Evolutionary conservation across 2,329 filamentous ascomycete species (phyloP).

Genomic region (Drechslerella dactyloides): DNA sequence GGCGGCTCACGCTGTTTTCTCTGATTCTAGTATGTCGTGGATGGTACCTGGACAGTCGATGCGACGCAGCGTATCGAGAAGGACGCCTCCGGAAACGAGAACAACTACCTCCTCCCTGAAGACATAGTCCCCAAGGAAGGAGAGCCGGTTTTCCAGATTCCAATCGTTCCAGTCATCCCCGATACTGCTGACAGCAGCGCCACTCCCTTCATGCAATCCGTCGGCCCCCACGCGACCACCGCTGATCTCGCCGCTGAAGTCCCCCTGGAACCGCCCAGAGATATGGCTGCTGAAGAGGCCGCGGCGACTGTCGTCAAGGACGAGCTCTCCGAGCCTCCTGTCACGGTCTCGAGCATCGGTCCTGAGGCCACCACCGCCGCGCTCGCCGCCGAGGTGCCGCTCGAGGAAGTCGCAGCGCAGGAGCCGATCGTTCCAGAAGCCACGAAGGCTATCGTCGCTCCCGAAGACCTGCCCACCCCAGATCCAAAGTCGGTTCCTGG

Average conservation of each 20-base stretch:
- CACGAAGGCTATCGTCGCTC: slow-evolving; percentile 70
- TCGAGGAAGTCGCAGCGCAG: slow-evolving; percentile 62
- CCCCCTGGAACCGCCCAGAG: slow-evolving; percentile 65
- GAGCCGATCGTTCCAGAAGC: slow-evolving; percentile 64
- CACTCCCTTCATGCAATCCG: slow-evolving; percentile 54
- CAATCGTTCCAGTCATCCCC: slow-evolving; percentile 56
- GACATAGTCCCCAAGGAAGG: slow-evolving; percentile 64
- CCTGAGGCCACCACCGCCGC: slow-evolving; percentile 74
- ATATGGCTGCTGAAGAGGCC: slow-evolving; percentile 54
- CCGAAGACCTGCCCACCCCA: slow-evolving; percentile 49
- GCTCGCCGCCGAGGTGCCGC: slow-evolving; percentile 71
- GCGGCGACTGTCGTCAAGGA: slow-evolving; percentile 50
- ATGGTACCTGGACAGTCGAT: slow-evolving; percentile 88
- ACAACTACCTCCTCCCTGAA: slow-evolving; percentile 84
- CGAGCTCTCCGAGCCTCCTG: slow-evolving; percentile 51
- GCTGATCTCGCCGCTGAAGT: slow-evolving; percentile 72
- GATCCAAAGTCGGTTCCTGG: slow-evolving; percentile 64
- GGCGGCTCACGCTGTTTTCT: slow-evolving; percentile 42
- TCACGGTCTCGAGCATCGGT: slow-evolving; percentile 70
- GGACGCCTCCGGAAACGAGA: slow-evolving; percentile 82
- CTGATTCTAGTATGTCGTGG: slow-evolving; percentile 80
- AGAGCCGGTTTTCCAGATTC: slow-evolving; percentile 60
- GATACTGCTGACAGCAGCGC: slow-evolving; percentile 18
- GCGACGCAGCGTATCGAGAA: slow-evolving; percentile 79
- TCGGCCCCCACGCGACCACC: slow-evolving; percentile 71